Conservation (phyloP, 352 stramenopile genomes). For the Globisporangium rhizosaccharum region DNA sequence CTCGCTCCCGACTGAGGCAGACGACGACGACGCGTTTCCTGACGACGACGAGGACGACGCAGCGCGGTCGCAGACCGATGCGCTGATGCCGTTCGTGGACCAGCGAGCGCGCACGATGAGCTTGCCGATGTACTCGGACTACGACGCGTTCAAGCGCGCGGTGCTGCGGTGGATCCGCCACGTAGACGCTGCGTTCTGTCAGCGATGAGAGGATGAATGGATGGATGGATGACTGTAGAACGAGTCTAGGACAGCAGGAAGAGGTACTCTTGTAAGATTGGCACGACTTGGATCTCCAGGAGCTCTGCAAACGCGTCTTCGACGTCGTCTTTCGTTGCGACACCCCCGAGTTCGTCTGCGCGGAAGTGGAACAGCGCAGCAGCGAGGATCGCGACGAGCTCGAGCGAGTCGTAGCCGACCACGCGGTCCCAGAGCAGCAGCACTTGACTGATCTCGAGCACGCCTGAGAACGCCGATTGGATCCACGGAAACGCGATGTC, state of each 20-base stretch:
- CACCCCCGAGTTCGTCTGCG: constrained; percentile 37
- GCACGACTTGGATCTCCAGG: constrained; percentile 62
- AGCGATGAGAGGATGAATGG: constrained; percentile 11
- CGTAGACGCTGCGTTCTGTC: constrained; percentile 26
- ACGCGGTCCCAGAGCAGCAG: constrained; percentile 77
- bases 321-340: constrained; percentile 43
- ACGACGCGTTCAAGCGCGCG: constrained; percentile 38
- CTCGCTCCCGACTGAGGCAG: not conserved
- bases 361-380: constrained; percentile 72
- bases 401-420: constrained; percentile 61
- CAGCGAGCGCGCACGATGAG: constrained; percentile 27
- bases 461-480: constrained; percentile 67
- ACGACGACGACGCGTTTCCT: constrained; percentile 4
- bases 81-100: constrained; percentile 35
- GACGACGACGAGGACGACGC: no score
- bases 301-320: constrained; percentile 64
- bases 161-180: constrained; percentile 43
- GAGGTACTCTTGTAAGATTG: constrained; percentile 67
- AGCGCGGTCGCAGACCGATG: constrained; percentile 1
- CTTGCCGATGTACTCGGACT: constrained; percentile 50
- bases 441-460: constrained; percentile 70
- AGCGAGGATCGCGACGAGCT: constrained; percentile 63
- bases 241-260: constrained; percentile 34
- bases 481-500: constrained; percentile 80
- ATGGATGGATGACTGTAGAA: not conserved